These are phyloP conservation scores for Kurtzmaniella quercitrusa DNA, from an alignment of 1,139 yeast species.

Conservation along the genomic window DNA sequence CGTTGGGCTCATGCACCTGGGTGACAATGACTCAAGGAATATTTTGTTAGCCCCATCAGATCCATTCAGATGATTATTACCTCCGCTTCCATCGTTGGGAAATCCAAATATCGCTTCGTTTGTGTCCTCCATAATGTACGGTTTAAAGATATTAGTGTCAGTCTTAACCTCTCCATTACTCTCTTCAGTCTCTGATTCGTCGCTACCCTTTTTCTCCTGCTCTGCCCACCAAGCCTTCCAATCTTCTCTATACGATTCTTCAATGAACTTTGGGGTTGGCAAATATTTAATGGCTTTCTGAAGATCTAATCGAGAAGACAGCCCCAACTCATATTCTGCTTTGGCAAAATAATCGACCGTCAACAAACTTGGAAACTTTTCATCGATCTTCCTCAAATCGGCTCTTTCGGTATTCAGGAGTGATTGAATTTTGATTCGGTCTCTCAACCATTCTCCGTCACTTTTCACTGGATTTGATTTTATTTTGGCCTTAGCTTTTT, in stretches of 20 bases:
- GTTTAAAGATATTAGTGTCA: neutral
- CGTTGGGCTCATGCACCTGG: neutral
- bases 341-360: neutral
- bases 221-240: slow-evolving; percentile 1
- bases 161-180: neutral
- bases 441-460: neutral
- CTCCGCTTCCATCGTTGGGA: neutral
- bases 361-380: neutral
- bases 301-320: neutral
- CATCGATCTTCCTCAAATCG: neutral
- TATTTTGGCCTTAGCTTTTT: neutral
- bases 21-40: neutral
- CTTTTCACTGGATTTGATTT: neutral
- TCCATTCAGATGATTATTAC: neutral
- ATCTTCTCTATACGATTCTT: neutral
- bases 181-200: neutral
- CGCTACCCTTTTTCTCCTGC: neutral
- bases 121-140: neutral
- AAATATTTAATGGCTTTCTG: neutral
- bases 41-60: neutral
- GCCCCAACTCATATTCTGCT: neutral
- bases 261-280: slow-evolving; percentile 3
- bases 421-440: slow-evolving; percentile 3
- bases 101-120: neutral
- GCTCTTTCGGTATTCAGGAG: neutral